phyloP scores from a whole-genome alignment of 2,329 filamentous ascomycete genomes.

The Tolypocladium paradoxum region DNA sequence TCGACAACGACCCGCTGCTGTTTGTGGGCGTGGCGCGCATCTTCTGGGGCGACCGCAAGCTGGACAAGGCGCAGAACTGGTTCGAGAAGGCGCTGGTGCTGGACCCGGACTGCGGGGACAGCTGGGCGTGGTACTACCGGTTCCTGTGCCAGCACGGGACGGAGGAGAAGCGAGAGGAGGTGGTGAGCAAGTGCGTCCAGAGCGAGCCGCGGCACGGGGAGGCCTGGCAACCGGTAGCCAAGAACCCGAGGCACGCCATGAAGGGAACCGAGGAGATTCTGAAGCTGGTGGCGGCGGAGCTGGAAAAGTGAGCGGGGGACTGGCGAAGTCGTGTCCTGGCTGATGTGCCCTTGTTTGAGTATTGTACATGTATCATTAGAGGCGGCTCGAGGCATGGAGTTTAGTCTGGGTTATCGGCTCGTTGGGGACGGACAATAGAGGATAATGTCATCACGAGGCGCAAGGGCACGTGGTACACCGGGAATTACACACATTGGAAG shows the following conservation, averaged over 20 bases:
- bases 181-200: slow-evolving; percentile 66
- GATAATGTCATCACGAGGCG: background rate
- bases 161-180: slow-evolving; percentile 80
- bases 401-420: background rate
- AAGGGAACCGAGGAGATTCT: slow-evolving; percentile 72
- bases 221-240: slow-evolving; percentile 76
- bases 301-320: slow-evolving; percentile 18
- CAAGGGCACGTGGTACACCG: background rate
- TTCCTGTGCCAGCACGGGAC: slow-evolving; percentile 89
- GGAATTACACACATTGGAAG: background rate
- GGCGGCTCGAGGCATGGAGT: background rate
- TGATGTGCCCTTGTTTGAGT: background rate
- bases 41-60: slow-evolving; percentile 85
- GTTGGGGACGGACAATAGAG: too few relatives aligned
- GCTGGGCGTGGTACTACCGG: slow-evolving; percentile 97
- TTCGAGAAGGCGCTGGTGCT: slow-evolving; percentile 91
- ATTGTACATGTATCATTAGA: background rate
- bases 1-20: slow-evolving; percentile 80
- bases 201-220: slow-evolving; percentile 91
- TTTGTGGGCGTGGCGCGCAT: slow-evolving; percentile 90
- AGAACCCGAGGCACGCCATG: slow-evolving; percentile 72
- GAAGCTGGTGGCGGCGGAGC: slow-evolving; percentile 56
- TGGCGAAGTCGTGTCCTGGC: background rate
- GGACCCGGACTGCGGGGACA: slow-evolving; percentile 80
- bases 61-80: slow-evolving; percentile 94